Evolutionary conservation across 495 filamentous ascomycete species (phyloP), one percentile per base, ranked within the genome.

Genomic region (Mytilinidion resinicola): DNA sequence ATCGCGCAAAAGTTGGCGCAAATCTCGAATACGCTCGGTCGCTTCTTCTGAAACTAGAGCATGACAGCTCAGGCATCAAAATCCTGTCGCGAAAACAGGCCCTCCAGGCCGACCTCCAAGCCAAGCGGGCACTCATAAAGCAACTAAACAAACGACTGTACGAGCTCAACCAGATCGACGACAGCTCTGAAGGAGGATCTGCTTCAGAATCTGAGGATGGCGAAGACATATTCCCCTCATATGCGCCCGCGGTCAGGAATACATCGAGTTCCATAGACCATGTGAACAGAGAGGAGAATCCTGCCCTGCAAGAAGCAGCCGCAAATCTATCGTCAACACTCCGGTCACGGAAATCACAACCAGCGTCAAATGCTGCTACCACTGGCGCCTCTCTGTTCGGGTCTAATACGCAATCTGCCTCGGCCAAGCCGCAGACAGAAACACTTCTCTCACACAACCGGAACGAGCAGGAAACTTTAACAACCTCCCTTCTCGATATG

Each of bases 381-480:
- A 64, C 68, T 14, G 54, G 67, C 14, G 54, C 59, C 9, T 51
- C 58, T 10, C 64, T 72, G 47, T 71, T 72, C 56, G 37, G 62
- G 33, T 39, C 63, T 50, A 41, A 50, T 42, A 15, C 43, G 69
- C 33, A 51, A 30, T 53, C 46, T 61, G 37, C 67, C 63, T 42
- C 69, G 49, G 65, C 65, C 20, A 69, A 75, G 25, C 72, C 52
- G 62, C 70, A 46, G 73, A 77, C 79, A 5, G 90, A 95, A 72
- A 77, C 81, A 0, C 79, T 88, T 21, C 82, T 96, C 6, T 80
- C 84, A 60, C 76, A 83, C 58, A 80, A 95, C 60, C 85, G 89
- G 52, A 72, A 72, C 37, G 89, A 95, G 72, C 91, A 96, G 70
- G 89, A 95, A 69, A 74, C 79, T n/a, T 79, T 98, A 0, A 93